Evolutionary conservation across 805 yeast genomes (phyloP).

Genomic region (Danielia oregonensis): DNA sequence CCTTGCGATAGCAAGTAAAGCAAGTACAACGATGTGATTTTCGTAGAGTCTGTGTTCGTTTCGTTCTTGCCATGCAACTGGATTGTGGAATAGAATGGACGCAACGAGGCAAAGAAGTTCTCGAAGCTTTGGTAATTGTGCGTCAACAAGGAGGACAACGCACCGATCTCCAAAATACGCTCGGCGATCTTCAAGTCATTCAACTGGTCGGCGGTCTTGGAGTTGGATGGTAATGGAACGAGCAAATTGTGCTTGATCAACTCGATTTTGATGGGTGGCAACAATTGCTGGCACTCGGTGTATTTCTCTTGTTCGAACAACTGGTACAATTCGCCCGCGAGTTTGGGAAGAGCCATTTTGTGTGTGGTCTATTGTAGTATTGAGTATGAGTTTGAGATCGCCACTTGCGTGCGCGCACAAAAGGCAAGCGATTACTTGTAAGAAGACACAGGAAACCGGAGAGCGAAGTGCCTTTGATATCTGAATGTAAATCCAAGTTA

Average conservation of each 20-base stretch:
- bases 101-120: slow-evolving; percentile 67
- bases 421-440: too few relatives aligned
- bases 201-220: slow-evolving; percentile 38
- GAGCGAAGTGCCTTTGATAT: too few relatives aligned
- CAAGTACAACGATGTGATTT: slow-evolving; percentile 72
- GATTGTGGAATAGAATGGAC: slow-evolving; percentile 63
- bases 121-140: slow-evolving; percentile 64
- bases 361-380: too few relatives aligned
- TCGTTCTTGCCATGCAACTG: slow-evolving; percentile 37
- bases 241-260: slow-evolving; percentile 74
- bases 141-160: slow-evolving; percentile 67
- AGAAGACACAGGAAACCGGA: too few relatives aligned
- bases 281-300: slow-evolving; percentile 52
- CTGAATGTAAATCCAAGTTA: too few relatives aligned
- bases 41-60: slow-evolving; percentile 41
- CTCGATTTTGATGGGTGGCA: slow-evolving; percentile 74
- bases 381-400: too few relatives aligned
- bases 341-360: slow-evolving; percentile 65
- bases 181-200: slow-evolving; percentile 77
- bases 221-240: slow-evolving; percentile 49
- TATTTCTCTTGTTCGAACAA: slow-evolving; percentile 64
- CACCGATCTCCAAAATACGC: slow-evolving; percentile 84
- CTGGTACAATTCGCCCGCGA: slow-evolving; percentile 65
- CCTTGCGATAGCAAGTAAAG: slow-evolving; percentile 77
- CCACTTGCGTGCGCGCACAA: too few relatives aligned